phyloP scores from a whole-genome alignment of 148 eudicot genomes.

The Chenopodium suecicum region DNA sequence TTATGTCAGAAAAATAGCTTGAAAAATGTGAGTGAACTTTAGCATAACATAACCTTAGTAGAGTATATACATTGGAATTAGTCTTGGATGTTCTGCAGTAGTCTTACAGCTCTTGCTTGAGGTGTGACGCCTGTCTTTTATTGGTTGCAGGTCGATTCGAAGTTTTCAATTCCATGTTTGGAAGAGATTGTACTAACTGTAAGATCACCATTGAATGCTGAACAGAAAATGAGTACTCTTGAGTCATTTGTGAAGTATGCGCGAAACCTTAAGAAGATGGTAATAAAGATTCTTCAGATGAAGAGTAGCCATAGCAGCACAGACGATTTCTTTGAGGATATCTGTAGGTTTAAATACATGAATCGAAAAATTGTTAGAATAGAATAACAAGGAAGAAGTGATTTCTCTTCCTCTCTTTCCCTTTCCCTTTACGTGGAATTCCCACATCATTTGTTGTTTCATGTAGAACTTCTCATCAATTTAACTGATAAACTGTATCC shows the following conservation, averaged over 20 bases:
- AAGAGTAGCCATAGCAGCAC: conserved; percentile 88
- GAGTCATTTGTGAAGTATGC: conserved; percentile 77
- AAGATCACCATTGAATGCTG: conserved; percentile 92
- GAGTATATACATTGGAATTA: neutral
- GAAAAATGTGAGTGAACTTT: conserved; percentile 54
- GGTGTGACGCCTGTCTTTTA: conserved; percentile 13
- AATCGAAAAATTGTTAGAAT: conserved; percentile 63
- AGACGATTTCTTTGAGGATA: conserved; percentile 90
- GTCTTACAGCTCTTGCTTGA: neutral
- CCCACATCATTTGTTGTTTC: conserved; percentile 21
- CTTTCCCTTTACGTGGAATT: neutral
- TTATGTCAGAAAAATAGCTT: conserved; percentile 91
- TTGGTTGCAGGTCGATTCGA: conserved; percentile 64
- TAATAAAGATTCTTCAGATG: conserved; percentile 84
- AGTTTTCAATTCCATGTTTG: conserved; percentile 66
- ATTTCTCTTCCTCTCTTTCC: neutral
- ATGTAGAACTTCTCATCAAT: conserved; percentile 3
- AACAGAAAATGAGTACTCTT: conserved; percentile 89
- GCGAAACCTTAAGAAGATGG: conserved; percentile 67
- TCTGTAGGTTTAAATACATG: conserved; percentile 66
- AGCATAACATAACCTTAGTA: neutral
- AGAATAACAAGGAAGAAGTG: conserved; percentile 38
- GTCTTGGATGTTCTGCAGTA: neutral
- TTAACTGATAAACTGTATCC: conserved; percentile 11
- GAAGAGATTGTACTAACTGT: conserved; percentile 76